Evolutionary conservation across 495 filamentous ascomycete species (phyloP).

Genomic region (Penicillium ochrochloron): DNA sequence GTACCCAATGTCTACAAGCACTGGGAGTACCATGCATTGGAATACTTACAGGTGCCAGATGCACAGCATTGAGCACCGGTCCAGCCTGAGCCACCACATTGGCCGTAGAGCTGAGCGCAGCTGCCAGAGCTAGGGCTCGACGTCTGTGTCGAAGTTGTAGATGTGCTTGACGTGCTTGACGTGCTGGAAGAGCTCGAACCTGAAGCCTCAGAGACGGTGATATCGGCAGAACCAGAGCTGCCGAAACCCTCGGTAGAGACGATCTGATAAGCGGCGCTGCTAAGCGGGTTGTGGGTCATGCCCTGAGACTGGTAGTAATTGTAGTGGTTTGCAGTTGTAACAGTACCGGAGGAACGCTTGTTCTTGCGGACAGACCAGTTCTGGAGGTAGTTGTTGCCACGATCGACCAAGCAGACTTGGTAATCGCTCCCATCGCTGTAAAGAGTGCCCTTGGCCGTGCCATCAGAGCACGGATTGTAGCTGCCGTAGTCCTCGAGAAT

Average conservation of each 20-base stretch:
- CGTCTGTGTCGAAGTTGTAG: not conserved
- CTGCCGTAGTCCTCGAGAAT: slow-evolving; percentile 9
- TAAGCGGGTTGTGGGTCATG: slow-evolving; percentile 43
- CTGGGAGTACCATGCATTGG: slow-evolving; percentile 5
- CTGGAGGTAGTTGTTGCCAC: slow-evolving; percentile 54
- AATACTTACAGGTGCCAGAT: slow-evolving; percentile 2
- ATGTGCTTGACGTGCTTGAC: not conserved
- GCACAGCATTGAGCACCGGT: not conserved
- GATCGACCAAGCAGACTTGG: slow-evolving; percentile 12
- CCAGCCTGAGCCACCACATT: slow-evolving; percentile 7
- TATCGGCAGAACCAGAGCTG: slow-evolving; percentile 54
- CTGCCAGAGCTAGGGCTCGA: not conserved
- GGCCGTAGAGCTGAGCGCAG: slow-evolving; percentile 4
- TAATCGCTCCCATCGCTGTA: slow-evolving; percentile 11
- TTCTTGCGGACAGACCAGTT: slow-evolving; percentile 62
- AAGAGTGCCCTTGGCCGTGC: slow-evolving; percentile 46
- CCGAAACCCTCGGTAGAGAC: slow-evolving; percentile 63
- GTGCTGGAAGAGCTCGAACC: not conserved
- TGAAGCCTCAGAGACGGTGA: slow-evolving; percentile 46
- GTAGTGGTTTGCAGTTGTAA: slow-evolving; percentile 62
- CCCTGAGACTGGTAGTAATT: slow-evolving; percentile 45
- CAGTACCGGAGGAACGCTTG: slow-evolving; percentile 58
- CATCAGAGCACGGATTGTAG: slow-evolving; percentile 11
- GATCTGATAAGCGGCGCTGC: slow-evolving; percentile 54
- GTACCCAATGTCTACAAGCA: slow-evolving; percentile 2